Conservation (phyloP, 768 basidiomycete species). For the Boletus patriciae region DNA sequence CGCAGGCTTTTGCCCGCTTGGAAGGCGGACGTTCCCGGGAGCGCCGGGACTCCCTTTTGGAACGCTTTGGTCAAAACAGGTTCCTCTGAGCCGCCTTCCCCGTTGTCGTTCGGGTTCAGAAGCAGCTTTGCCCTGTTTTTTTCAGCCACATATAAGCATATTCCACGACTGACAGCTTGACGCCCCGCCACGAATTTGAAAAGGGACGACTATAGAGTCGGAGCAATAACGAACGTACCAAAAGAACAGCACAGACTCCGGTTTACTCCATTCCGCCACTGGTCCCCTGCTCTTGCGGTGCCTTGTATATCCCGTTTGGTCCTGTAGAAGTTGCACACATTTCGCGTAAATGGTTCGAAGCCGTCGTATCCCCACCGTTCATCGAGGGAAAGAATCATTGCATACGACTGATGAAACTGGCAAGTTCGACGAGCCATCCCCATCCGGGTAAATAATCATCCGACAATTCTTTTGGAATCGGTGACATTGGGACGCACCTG, state of each 20-base stretch:
- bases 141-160: background rate
- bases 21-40: conserved; percentile 73
- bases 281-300: conserved; percentile 65
- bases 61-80: conserved; percentile 70
- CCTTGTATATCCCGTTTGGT: conserved; percentile 63
- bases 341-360: conserved; percentile 60
- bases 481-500: conserved; percentile 43
- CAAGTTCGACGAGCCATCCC: conserved; percentile 55
- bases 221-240: conserved; percentile 47
- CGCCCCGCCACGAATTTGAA: conserved; percentile 6
- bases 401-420: conserved; percentile 58
- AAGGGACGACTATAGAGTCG: background rate
- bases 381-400: conserved; percentile 51
- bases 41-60: conserved; percentile 72
- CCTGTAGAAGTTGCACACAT: conserved; percentile 63
- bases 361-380: conserved; percentile 70
- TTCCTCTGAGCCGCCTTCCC: conserved; percentile 58
- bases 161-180: background rate
- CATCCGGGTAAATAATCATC: background rate
- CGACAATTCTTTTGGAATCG: background rate
- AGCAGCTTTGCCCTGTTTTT: conserved; percentile 59
- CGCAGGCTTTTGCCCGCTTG: conserved; percentile 58
- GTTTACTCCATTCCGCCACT: conserved; percentile 63
- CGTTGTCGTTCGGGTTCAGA: conserved; percentile 32
- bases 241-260: conserved; percentile 83